Percentiles rank a stretch among this genome's conserved stretches.
phyloP scores from a whole-genome alignment of 805 yeast genomes.

The Scheffersomyces amazonensis region DNA sequence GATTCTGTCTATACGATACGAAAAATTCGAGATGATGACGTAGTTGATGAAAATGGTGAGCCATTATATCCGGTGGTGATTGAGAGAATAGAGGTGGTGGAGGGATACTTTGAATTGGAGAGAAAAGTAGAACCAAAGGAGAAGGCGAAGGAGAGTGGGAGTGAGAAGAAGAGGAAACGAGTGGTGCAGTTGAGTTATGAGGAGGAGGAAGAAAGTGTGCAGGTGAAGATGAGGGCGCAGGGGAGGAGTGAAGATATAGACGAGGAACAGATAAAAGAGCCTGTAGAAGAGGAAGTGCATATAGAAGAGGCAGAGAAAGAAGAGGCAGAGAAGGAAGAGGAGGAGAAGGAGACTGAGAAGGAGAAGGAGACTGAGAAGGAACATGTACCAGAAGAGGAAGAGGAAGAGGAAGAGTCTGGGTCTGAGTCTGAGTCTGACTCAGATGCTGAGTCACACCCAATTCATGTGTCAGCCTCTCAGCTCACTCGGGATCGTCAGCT shows the following conservation, averaged over 20 bases:
- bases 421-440: too few relatives aligned
- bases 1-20: constrained; percentile 52
- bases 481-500: too few relatives aligned
- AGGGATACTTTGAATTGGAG: constrained; percentile 52
- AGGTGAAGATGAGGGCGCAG: constrained; percentile 39
- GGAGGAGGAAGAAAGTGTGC: constrained; percentile 11
- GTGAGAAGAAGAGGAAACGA: constrained; percentile 9
- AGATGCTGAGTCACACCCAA: too few relatives aligned
- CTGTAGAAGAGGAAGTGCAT: not conserved
- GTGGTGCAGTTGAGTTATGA: constrained; percentile 31
- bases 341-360: not conserved
- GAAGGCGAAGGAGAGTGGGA: too few relatives aligned
- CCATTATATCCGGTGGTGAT: constrained; percentile 55
- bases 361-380: constrained; percentile 7
- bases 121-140: too few relatives aligned
- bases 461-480: too few relatives aligned
- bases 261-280: constrained; percentile 4
- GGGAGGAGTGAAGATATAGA: too few relatives aligned
- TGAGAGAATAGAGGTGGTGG: constrained; percentile 35
- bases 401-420: not conserved
- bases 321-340: constrained; percentile 1
- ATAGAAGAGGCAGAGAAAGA: not conserved
- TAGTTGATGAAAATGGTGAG: constrained; percentile 19
- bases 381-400: constrained; percentile 1
- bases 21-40: constrained; percentile 48